Evolutionary conservation across 768 basidiomycete genomes (phyloP), one percentile per base, ranked within the genome.

Genomic region (Obba rivulosa): DNA sequence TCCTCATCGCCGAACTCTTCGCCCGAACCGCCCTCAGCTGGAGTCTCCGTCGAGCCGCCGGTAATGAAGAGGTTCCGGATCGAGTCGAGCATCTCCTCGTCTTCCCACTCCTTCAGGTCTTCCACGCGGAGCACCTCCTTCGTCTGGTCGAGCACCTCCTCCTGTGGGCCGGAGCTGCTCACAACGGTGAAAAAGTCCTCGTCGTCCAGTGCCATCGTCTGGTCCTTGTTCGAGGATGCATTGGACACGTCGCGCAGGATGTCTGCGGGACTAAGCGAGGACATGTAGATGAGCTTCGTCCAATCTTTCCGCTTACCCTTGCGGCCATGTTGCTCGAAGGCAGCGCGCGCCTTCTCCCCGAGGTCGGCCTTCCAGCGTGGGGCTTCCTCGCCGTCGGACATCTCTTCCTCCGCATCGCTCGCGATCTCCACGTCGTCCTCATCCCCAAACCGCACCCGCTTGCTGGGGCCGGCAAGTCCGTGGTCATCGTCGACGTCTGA

Each of bases 41-140:
- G 65, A 59, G 50, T 74, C 45, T 61, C 57, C 66, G 43, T 59
- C 66, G 51, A 67, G 60, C 41, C 63, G 65, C 89, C 92, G 0
- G 93, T 95, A 63, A 99, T 95, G 69, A 99, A 99, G 43, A 95
- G 71, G 46, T 80, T 73, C 5, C 89, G 80, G 59, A 99, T 83
- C 2, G 89, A 86, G 44, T 96, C 89, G 20, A 98, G 75, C 64
- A 89, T 75, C 20, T 79, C 83, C 53, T 94, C 88, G 52, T 89
- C 81, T 49, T 87, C 83, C 94, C 93, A 97, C 57, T 79, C 79
- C 51, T 73, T 77, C 49, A 89, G 64, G 39, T 70, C 70, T 21
- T 80, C 77, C 1, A 57, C 56, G 37, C 74, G 63, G n/a, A 81
- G 43, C 0, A 57, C 58, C 44, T 78, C 81, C 64, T 93, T 94